phyloP scores from a whole-genome alignment of 2,329 filamentous ascomycete species.

The Aureobasidium zeae region DNA sequence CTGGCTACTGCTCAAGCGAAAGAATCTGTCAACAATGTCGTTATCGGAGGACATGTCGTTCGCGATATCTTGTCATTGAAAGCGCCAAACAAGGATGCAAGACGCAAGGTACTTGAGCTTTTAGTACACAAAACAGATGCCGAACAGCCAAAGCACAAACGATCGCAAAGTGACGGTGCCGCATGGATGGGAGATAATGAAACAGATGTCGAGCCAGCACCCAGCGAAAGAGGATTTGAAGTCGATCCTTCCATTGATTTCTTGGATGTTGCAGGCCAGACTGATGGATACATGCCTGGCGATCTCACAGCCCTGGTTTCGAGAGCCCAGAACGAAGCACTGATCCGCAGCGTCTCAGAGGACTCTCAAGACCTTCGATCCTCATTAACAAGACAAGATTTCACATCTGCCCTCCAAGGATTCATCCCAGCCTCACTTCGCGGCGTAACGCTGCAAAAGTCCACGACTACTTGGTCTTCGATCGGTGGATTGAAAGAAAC shows the following conservation, averaged over 20 bases:
- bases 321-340: constrained; percentile 79
- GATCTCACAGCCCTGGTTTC: constrained; percentile 80
- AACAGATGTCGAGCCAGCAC: constrained; percentile 42
- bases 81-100: constrained; percentile 84
- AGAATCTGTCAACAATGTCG: constrained; percentile 79
- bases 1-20: constrained; percentile 89
- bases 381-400: constrained; percentile 63
- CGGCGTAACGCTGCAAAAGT: constrained; percentile 88
- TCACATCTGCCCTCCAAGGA: constrained; percentile 73
- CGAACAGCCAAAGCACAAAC: not conserved
- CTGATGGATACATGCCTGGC: constrained; percentile 96
- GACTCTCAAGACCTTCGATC: constrained; percentile 39
- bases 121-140: constrained; percentile 49
- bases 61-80: constrained; percentile 84
- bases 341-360: constrained; percentile 67
- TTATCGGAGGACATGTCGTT: constrained; percentile 85
- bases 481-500: constrained; percentile 86
- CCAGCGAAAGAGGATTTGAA: constrained; percentile 52
- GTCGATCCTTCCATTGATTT: constrained; percentile 75
- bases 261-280: constrained; percentile 83
- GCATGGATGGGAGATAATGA: constrained; percentile 60
- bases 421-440: constrained; percentile 93
- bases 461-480: constrained; percentile 81
- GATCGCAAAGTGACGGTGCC: constrained; percentile 17
- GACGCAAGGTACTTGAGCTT: constrained; percentile 73